Base-by-base conservation (phyloP, 148 eudicot species). In the Nepenthes mirabilis region DNA sequence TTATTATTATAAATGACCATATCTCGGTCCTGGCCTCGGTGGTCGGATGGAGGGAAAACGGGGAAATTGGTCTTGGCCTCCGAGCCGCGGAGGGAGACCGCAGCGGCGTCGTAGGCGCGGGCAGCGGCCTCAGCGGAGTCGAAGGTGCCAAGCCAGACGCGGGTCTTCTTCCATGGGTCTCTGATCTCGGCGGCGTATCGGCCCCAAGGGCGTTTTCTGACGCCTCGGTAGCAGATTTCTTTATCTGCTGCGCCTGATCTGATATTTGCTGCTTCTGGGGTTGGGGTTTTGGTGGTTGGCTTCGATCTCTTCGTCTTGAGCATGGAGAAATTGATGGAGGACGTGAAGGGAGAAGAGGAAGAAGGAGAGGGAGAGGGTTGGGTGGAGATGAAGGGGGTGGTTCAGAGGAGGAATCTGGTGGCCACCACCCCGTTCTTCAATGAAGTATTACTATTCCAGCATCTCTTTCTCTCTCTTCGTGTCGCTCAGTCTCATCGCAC, bases 101-200 rank as follows among this genome's bases (percentile, higher is more conserved):
- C 83, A 33, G 89, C 89, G 48, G 77, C 68, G 61, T 83, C 89
- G 72, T 83, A 83, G 33, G 89, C 85, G 10, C 75, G 83, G 1
- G 89, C 89, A 5, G 89, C 89, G 33, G 71, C 85, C 49, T 65
- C 79, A 2, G 89, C 83, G 33, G 89, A 80, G 59, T 83, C 89
- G 43, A 83, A 83, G 50, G 89, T 80, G 49, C 89, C 89, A 5
- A 83, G 72, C 89, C 89, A 83, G 49, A 83, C 89, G 2, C 89
- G 78, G 2, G 83, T 67, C 59, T 81, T 80, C 76, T 83, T 81
- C 75, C 72, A 60, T 11, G 89, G 89, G 65, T 83, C 89, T 51
- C 89, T 65, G 73, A 83, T 83, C 83, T 83, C 89, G 32, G 89
- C 85, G 1, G 89, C 89, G 66, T 65, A 83, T 13, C 79, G 68